A percentile compares a stretch with the other conserved stretches of the same genome.
phyloP scores from a whole-genome alignment of 2,329 filamentous ascomycete species.

The Xylaria sp. region DNA sequence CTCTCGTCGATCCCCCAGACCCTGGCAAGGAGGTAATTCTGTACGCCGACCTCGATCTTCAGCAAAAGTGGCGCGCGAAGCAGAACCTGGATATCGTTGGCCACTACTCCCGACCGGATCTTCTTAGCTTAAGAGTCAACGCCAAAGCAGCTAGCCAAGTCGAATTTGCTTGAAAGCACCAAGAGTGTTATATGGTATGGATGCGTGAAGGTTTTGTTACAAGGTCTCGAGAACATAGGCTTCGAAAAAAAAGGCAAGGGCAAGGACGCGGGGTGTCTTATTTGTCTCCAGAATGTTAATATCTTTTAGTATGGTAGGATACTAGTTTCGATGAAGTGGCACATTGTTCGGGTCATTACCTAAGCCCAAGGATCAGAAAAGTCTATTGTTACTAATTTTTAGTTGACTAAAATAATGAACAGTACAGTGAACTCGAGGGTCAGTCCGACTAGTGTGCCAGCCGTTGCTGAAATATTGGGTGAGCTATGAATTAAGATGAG shows the following conservation, averaged over 20 bases:
- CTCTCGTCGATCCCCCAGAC: constrained; percentile 51
- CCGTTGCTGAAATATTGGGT: background rate
- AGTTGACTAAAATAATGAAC: background rate
- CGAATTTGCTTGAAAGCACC: background rate
- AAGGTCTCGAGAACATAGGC: no score
- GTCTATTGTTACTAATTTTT: no score
- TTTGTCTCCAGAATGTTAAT: no score
- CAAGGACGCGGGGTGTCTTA: no score
- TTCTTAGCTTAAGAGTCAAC: constrained; percentile 47
- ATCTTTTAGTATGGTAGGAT: no score
- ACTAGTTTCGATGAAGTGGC: no score
- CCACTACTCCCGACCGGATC: constrained; percentile 62
- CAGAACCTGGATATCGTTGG: constrained; percentile 58
- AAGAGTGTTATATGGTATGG: background rate
- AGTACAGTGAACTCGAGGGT: background rate
- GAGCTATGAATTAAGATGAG: background rate
- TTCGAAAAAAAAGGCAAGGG: no score
- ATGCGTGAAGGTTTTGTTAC: background rate
- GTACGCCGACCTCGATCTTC: constrained; percentile 59
- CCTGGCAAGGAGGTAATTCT: constrained; percentile 57
- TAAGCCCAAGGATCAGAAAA: no score
- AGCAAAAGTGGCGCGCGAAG: constrained; percentile 53
- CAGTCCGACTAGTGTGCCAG: background rate
- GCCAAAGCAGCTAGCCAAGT: background rate
- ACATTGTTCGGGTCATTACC: no score